Evolutionary conservation across 805 yeast genomes (phyloP).

Genomic region (Candida piceae): DNA sequence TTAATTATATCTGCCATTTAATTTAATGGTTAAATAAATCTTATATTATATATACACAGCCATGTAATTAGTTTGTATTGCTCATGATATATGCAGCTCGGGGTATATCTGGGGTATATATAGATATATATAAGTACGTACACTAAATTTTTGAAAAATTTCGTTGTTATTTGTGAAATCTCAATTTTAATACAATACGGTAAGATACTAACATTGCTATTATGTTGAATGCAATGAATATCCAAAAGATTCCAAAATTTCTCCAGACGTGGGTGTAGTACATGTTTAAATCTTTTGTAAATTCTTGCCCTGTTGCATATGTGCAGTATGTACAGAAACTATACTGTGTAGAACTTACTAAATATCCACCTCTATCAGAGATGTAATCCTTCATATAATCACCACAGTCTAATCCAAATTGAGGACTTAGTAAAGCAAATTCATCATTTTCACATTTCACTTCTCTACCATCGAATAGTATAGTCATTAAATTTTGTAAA

Average conservation of each 20-base stretch:
- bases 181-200: conserved; percentile 8
- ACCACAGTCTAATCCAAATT: conserved; percentile 46
- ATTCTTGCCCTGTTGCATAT: conserved; percentile 18
- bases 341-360: conserved; percentile 28
- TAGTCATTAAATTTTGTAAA: conserved; percentile 37
- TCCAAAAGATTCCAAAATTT: conserved; percentile 25
- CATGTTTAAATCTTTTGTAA: conserved; percentile 13
- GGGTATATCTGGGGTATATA: no score
- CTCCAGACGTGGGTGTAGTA: conserved; percentile 19
- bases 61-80: no score
- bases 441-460: conserved; percentile 36
- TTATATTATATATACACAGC: no score
- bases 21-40: no score
- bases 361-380: conserved; percentile 39
- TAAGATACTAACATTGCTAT: conserved; percentile 29
- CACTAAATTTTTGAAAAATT: no score
- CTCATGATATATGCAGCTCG: no score
- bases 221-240: conserved; percentile 43
- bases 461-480: conserved; percentile 34
- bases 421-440: conserved; percentile 35
- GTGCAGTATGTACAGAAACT: conserved; percentile 19
- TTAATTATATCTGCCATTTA: no score
- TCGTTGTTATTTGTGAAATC: background rate
- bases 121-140: no score
- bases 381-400: conserved; percentile 35